phyloP scores from a whole-genome alignment of 73 alveolate species.

The Diophrys sp. region DNA sequence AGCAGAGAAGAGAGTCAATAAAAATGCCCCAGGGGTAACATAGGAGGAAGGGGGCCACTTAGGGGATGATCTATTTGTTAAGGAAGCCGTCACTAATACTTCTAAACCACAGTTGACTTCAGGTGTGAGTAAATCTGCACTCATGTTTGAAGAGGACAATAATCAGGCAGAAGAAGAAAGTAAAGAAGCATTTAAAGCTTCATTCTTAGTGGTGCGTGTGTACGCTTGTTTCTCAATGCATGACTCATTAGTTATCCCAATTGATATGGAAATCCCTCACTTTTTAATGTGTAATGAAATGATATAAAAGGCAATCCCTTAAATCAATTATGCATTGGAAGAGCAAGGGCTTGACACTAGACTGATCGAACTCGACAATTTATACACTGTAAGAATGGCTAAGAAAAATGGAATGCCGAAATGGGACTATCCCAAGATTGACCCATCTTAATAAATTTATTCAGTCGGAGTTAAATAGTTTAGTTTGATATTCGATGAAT shows the following conservation, averaged over 20 bases:
- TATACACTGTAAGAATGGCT: not conserved
- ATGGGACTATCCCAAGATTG: not conserved
- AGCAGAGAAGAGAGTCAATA: not conserved
- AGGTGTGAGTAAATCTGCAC: not conserved
- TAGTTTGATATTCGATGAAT: not conserved
- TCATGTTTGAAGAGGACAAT: not conserved
- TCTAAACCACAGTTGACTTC: not conserved
- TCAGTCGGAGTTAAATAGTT: not conserved
- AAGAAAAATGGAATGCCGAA: not conserved
- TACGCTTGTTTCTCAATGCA: not conserved
- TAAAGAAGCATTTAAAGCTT: not conserved
- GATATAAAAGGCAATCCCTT: not conserved
- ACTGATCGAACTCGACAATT: not conserved
- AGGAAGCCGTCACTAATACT: not conserved
- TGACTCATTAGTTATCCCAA: not conserved
- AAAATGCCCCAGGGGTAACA: not conserved
- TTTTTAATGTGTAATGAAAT: not conserved
- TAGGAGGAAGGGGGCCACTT: not conserved
- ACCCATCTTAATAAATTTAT: not conserved
- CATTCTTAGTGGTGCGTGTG: not conserved
- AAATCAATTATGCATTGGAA: not conserved
- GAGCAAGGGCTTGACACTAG: not conserved
- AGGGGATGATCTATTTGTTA: not conserved
- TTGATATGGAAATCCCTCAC: slow-evolving; percentile 1
- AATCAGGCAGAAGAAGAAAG: not conserved